These are phyloP conservation scores for Torulaspora maleeae DNA, from an alignment of 805 yeast species.

Conservation along the genomic window DNA sequence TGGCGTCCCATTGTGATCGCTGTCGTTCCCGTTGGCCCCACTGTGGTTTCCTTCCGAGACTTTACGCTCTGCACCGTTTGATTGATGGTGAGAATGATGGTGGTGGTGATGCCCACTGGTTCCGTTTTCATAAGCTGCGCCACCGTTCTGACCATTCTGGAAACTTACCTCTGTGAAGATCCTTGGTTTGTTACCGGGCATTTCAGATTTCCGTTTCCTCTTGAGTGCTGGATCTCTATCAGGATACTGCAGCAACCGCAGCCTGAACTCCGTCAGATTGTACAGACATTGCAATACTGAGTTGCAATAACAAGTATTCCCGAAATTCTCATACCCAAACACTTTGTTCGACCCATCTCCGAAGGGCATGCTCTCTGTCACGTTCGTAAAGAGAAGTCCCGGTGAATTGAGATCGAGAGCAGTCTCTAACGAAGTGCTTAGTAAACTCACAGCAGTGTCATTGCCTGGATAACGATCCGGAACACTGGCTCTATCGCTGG, in stretches of 20 bases:
- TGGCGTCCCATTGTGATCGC: constrained; percentile 10
- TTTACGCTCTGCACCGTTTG: too few relatives aligned
- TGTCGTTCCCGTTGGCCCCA: background rate
- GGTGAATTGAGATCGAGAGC: constrained; percentile 10
- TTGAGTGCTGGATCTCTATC: constrained; percentile 27
- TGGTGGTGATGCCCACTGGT: constrained; percentile 9
- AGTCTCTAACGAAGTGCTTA: constrained; percentile 13
- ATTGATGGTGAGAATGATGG: constrained; percentile 2
- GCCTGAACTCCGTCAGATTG: constrained; percentile 66
- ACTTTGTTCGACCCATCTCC: constrained; percentile 69
- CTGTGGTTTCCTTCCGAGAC: too few relatives aligned
- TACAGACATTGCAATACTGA: constrained; percentile 86
- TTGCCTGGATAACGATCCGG: constrained; percentile 7
- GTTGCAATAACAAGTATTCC: constrained; percentile 92
- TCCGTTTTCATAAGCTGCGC: constrained; percentile 4
- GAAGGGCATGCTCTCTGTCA: constrained; percentile 38
- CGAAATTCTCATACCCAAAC: constrained; percentile 80
- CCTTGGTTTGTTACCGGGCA: constrained; percentile 40
- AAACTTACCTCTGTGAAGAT: constrained; percentile 31
- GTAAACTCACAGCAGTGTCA: constrained; percentile 10
- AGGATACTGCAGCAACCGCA: constrained; percentile 48
- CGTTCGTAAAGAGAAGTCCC: constrained; percentile 7
- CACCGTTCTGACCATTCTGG: constrained; percentile 5
- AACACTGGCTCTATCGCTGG: background rate
- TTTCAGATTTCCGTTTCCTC: constrained; percentile 39